Evolutionary conservation across 2,329 filamentous ascomycete species (phyloP), one percentile per base, ranked within the genome.

Genomic region (Calonectria leucothoes): DNA sequence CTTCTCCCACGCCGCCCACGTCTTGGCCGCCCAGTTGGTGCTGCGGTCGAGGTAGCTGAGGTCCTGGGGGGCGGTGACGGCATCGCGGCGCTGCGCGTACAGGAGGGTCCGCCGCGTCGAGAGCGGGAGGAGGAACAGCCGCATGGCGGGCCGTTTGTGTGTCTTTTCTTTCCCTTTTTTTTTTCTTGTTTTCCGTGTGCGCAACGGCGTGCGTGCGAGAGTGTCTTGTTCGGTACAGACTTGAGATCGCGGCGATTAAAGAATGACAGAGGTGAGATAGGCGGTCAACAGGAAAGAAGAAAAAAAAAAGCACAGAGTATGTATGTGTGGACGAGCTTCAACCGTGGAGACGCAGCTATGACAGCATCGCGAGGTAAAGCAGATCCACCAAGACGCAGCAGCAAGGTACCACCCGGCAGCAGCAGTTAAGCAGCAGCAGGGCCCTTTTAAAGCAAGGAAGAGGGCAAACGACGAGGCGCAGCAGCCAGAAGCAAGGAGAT

Each of bases 101-200:
- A 99, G 92, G 75, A 99, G 91, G 66, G 95, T 96, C 81, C 96
- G 94, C 82, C 94, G 92, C 77, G 95, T 98, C 73, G 96, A 98
- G 80, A 99, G 93, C 75, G 97, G 97, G 71, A 99, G 91, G 76
- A 99, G 92, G 86, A 95, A 98, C 85, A 99, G 90, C 83, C 95
- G 94, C 97, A 99, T 98, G 74, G 42, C 42, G 68, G 35, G 48
- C 35, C 29, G 57, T 39, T 33, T 39, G 29, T 35, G 15, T 33
- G 64, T 25, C 25, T 48, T 25, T 37, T 37, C 12, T 15, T 10
- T 51, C 51, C 20, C 39, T 27, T 49, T 14, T 17, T 17, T 7
- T 31, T 23, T 27, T 31, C 8, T 39, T 39, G 14, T 39, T 39
- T 39, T 39, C 37, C n/a, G n/a, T n/a, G n/a, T 45, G 42, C 42